Conservation (phyloP, 768 basidiomycete genomes). For the Butyriboletus loyo region DNA sequence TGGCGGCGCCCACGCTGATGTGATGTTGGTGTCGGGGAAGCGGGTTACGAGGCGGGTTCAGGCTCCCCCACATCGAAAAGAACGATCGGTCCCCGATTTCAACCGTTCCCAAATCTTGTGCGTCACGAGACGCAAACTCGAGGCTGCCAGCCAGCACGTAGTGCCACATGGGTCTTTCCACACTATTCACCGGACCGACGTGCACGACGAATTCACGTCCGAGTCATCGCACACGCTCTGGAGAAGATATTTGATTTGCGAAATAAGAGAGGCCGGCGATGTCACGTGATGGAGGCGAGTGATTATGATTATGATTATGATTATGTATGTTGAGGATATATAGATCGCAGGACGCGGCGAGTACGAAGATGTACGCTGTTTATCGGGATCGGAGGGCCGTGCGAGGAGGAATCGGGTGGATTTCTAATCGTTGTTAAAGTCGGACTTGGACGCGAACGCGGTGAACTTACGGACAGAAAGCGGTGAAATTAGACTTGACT, state of each 20-base stretch:
- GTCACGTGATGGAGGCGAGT: constrained; percentile 31
- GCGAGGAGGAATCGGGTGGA: constrained; percentile 52
- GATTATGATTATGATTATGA: no score
- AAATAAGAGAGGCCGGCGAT: constrained; percentile 45
- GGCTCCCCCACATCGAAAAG: constrained; percentile 62
- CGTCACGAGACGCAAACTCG: constrained; percentile 79
- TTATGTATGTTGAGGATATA: constrained; percentile 36
- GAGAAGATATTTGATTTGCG: constrained; percentile 47
- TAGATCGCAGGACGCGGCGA: constrained; percentile 29
- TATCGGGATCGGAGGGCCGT: constrained; percentile 46
- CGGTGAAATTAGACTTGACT: constrained; percentile 20
- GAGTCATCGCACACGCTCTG: constrained; percentile 54
- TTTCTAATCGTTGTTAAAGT: constrained; percentile 44
- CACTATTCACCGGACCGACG: constrained; percentile 95
- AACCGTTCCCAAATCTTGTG: constrained; percentile 93
- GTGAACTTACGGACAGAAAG: constrained; percentile 4
- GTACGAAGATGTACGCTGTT: constrained; percentile 23
- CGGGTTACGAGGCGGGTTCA: constrained; percentile 36
- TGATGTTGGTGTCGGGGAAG: no score
- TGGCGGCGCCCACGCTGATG: constrained; percentile 30
- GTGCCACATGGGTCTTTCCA: constrained; percentile 94
- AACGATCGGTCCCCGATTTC: constrained; percentile 83
- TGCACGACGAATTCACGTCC: constrained; percentile 90
- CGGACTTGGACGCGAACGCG: not conserved
- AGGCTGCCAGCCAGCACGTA: constrained; percentile 83